A percentile compares a stretch with the other conserved stretches of the same genome.
These are phyloP conservation scores for Xylaria multiplex DNA, from an alignment of 2,329 filamentous ascomycete genomes.

Conservation along the genomic window DNA sequence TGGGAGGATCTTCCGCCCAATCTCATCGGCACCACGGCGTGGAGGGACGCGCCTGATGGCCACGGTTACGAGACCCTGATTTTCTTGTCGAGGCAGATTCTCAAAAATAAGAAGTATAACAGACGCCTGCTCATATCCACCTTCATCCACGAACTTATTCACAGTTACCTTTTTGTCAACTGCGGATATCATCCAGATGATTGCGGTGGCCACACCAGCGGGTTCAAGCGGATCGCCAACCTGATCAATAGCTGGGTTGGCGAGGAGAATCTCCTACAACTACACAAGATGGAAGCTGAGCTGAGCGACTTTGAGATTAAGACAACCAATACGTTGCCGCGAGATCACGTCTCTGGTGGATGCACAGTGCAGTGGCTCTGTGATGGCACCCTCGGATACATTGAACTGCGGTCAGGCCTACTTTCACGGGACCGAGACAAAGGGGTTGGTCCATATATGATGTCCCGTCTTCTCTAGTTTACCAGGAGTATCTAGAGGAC, in stretches of 20 bases:
- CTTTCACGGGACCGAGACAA: constrained; percentile 43
- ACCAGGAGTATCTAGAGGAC: constrained; percentile 9
- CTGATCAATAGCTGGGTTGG: constrained; percentile 72
- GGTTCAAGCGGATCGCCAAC: constrained; percentile 67
- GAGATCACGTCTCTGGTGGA: constrained; percentile 39
- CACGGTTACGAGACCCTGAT: constrained; percentile 71
- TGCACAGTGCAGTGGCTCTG: constrained; percentile 43
- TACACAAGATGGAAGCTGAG: constrained; percentile 71
- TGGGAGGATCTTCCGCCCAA: constrained; percentile 68
- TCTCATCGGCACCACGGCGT: constrained; percentile 71
- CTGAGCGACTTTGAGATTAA: constrained; percentile 60
- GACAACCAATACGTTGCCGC: constrained; percentile 24
- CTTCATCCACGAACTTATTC: constrained; percentile 73
- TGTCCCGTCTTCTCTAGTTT: constrained; percentile 15
- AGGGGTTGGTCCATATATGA: constrained; percentile 8
- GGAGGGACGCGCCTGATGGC: constrained; percentile 57
- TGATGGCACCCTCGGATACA: constrained; percentile 42
- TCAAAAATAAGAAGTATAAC: constrained; percentile 66
- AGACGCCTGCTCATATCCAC: constrained; percentile 70
- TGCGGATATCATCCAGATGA: constrained; percentile 67
- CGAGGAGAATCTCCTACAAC: constrained; percentile 59
- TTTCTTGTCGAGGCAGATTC: constrained; percentile 67
- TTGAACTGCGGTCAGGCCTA: constrained; percentile 40
- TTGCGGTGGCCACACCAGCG: constrained; percentile 68
- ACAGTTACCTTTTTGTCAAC: constrained; percentile 72